Evolutionary conservation across 2,329 filamentous ascomycete species (phyloP).

Genomic region (Daldinia sp.): DNA sequence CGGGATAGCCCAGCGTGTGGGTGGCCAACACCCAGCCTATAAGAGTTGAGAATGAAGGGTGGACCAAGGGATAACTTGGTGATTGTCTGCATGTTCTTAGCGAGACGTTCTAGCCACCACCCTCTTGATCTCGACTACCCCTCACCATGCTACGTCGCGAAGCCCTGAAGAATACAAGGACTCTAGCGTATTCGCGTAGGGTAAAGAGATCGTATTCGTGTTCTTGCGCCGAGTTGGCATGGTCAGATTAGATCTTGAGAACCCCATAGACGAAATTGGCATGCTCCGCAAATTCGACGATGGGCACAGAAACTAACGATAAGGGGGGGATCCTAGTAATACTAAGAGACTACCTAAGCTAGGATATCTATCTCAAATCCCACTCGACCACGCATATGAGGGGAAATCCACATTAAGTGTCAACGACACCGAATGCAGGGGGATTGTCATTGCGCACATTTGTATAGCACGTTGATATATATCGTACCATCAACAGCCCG

Average conservation of each 20-base stretch:
- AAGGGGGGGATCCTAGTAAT: constrained; percentile 2
- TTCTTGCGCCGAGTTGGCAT: constrained; percentile 10
- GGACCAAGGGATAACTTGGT: neutral
- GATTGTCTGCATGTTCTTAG: neutral
- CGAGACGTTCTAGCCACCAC: constrained; percentile 12
- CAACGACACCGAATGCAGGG: neutral
- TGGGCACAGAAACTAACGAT: neutral
- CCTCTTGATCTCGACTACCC: neutral
- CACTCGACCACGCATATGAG: neutral
- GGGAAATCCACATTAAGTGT: neutral
- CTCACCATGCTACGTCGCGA: neutral
- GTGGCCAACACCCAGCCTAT: neutral
- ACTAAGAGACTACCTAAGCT: neutral
- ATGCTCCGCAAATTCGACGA: neutral
- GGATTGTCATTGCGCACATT: neutral
- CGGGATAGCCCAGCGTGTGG: neutral
- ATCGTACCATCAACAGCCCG: neutral
- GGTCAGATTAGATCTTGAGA: neutral
- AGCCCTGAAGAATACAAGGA: neutral
- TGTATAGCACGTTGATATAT: constrained; percentile 1
- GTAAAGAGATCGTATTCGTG: constrained; percentile 25
- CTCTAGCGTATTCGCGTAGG: constrained; percentile 17
- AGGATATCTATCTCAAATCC: neutral
- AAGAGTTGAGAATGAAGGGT: neutral
- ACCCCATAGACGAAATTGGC: neutral